Percentiles rank a stretch among this genome's conserved stretches.
Evolutionary conservation across 225 moss, liverwort and hornwort genomes (phyloP).

Genomic region (Pleurozium schreberi): DNA sequence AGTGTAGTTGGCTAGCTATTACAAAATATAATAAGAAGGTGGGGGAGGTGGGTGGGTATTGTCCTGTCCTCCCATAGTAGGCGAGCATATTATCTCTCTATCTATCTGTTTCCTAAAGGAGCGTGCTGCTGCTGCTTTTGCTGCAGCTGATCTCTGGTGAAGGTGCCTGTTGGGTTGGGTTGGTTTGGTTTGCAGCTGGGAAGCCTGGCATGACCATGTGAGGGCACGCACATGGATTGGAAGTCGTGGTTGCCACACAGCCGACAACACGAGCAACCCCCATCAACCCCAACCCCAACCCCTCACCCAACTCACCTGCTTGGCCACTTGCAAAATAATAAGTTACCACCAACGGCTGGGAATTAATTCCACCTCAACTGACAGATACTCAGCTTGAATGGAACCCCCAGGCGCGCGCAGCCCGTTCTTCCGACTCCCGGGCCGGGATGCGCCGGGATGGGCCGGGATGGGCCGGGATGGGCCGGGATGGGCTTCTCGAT

Average conservation of each 20-base stretch:
- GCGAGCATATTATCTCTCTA: not conserved
- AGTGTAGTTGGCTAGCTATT: no score
- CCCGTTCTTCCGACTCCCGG: no score
- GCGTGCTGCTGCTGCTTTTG: no score
- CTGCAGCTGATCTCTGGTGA: not conserved
- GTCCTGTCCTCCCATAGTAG: no score
- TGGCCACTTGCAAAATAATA: not conserved
- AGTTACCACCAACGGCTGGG: not conserved
- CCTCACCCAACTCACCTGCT: not conserved
- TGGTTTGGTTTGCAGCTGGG: not conserved
- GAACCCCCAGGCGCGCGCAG: no score
- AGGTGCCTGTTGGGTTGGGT: not conserved
- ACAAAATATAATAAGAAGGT: not conserved
- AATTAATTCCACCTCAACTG: not conserved
- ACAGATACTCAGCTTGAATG: not conserved
- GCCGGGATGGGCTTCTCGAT: no score
- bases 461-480: no score
- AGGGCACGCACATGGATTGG: constrained; percentile 6
- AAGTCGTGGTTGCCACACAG: not conserved
- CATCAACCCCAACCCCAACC: not conserved
- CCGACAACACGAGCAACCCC: not conserved
- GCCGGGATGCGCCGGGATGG: no score
- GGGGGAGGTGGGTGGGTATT: no score
- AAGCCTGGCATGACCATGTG: constrained; percentile 9
- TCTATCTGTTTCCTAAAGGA: not conserved